A percentile compares a stretch with the other conserved stretches of the same genome.
These are phyloP conservation scores for Ampelomyces quisqualis DNA, from an alignment of 2,329 filamentous ascomycete genomes.

Conservation along the genomic window DNA sequence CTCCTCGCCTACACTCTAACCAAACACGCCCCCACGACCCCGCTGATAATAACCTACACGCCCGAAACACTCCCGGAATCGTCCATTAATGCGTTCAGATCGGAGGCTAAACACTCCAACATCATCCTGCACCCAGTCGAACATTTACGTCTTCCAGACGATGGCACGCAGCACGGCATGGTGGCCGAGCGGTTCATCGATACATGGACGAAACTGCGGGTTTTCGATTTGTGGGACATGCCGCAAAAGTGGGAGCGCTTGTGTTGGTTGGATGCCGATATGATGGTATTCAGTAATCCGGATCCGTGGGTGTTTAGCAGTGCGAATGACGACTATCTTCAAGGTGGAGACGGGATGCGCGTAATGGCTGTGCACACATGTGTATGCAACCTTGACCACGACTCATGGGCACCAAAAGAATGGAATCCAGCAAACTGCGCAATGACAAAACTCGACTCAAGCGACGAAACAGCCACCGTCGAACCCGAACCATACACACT, in stretches of 20 bases:
- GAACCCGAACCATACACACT: slow-evolving; percentile 43
- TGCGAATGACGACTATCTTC: slow-evolving; percentile 39
- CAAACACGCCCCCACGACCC: slow-evolving; percentile 49
- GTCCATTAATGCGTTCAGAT: slow-evolving; percentile 46
- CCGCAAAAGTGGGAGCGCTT: slow-evolving; percentile 36
- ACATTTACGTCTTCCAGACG: slow-evolving; percentile 44
- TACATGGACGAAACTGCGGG: slow-evolving; percentile 58
- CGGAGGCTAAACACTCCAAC: slow-evolving; percentile 46
- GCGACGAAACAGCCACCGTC: slow-evolving; percentile 37
- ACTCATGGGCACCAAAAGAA: slow-evolving; percentile 52
- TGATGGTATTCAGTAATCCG: slow-evolving; percentile 51
- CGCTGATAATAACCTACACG: slow-evolving; percentile 55
- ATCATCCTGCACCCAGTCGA: slow-evolving; percentile 46
- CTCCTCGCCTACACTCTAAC: slow-evolving; percentile 53
- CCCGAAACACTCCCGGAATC: slow-evolving; percentile 42
- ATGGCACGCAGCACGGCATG: slow-evolving; percentile 35
- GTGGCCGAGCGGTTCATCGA: slow-evolving; percentile 56
- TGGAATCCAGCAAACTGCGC: slow-evolving; percentile 54
- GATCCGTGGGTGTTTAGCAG: slow-evolving; percentile 44
- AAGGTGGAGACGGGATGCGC: slow-evolving; percentile 28
- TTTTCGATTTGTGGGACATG: slow-evolving; percentile 48
- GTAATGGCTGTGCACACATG: slow-evolving; percentile 55
- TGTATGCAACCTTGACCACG: slow-evolving; percentile 55
- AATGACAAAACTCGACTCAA: slow-evolving; percentile 45
- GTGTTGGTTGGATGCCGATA: slow-evolving; percentile 57